These are phyloP conservation scores for Dactylellina haptotyla DNA, from an alignment of 2,329 filamentous ascomycete species.

Conservation along the genomic window DNA sequence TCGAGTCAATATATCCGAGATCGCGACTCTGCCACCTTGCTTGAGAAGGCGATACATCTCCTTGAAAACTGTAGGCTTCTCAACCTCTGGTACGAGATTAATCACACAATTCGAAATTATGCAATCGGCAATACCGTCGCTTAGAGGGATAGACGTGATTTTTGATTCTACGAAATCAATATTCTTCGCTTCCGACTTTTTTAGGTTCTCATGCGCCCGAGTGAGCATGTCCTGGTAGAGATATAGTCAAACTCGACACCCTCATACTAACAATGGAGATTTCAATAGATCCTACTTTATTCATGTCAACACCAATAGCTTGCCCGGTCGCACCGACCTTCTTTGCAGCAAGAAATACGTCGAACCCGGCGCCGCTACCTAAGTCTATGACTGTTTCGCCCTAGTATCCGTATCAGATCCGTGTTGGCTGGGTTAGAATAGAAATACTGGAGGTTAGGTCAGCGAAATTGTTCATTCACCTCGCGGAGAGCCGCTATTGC, in stretches of 20 bases:
- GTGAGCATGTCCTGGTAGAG: constrained; percentile 68
- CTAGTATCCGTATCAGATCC: constrained; percentile 58
- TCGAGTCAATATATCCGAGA: constrained; percentile 70
- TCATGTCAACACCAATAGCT: constrained; percentile 71
- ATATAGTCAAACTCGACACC: too few relatives aligned
- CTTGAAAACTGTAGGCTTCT: constrained; percentile 68
- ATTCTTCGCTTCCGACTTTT: constrained; percentile 61
- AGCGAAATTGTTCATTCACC: too few relatives aligned
- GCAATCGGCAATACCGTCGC: constrained; percentile 64
- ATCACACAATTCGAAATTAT: constrained; percentile 74
- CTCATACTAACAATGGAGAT: too few relatives aligned
- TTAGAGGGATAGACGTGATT: constrained; percentile 65
- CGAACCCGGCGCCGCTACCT: constrained; percentile 69
- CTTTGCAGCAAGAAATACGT: constrained; percentile 67
- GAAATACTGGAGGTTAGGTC: background rate
- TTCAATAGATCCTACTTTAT: constrained; percentile 62
- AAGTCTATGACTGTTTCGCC: constrained; percentile 70
- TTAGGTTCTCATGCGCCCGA: constrained; percentile 64
- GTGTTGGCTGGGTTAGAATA: background rate
- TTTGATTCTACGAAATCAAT: constrained; percentile 66
- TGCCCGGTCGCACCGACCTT: constrained; percentile 66
- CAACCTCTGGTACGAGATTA: constrained; percentile 67
- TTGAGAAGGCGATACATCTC: constrained; percentile 71
- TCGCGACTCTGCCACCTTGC: constrained; percentile 68
- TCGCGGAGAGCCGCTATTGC: constrained; percentile 63